Evolutionary conservation across 805 yeast genomes (phyloP), one percentile per base, ranked within the genome.

Genomic region (Candida pini): DNA sequence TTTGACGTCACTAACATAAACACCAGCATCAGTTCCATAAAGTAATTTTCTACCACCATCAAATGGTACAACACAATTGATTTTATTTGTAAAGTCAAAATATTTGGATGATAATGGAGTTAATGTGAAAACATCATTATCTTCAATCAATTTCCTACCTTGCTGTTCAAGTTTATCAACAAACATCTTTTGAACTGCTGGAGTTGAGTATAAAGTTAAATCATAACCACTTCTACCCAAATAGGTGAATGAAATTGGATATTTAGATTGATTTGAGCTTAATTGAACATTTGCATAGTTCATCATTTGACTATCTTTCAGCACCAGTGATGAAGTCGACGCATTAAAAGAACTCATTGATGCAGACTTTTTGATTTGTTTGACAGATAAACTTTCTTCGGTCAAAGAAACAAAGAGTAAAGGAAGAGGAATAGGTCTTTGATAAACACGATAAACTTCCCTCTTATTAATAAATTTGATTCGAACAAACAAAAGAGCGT

Each of bases 11-110:
- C 92, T 77, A 30, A 87, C 75, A 68, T 82, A 92, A 3, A 92
- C 78, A 5, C 98, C 97, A 1, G 81, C 71, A 53, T 87, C 95
- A 0, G 97, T 88, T 28, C 97, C 97, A 52, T 85, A 89, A 23
- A 92, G 58, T 44, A 89, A 63, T 54, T 89, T 85, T 44, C 95
- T 74, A 15, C 97, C 97, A 34, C 96, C 96, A 53, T 92, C 95
- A 57, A 85, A 82, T 22, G 96, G 95, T 26, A 84, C 88, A 19
- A 88, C 90, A 65, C 97, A 88, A 53, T 86, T 88, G 48, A 90
- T 84, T 41, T 82, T 75, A 53, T 89, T 78, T 15, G 69, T 69
- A 31, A 78, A 76, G 44, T 78, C 87, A 58, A 89, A 89, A 50
- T 77, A 76, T 41, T 82, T 69, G 17, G 86, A 79, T 44, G 82